phyloP scores from a whole-genome alignment of 768 basidiomycete species.

The Daedaleopsis sinensis region DNA sequence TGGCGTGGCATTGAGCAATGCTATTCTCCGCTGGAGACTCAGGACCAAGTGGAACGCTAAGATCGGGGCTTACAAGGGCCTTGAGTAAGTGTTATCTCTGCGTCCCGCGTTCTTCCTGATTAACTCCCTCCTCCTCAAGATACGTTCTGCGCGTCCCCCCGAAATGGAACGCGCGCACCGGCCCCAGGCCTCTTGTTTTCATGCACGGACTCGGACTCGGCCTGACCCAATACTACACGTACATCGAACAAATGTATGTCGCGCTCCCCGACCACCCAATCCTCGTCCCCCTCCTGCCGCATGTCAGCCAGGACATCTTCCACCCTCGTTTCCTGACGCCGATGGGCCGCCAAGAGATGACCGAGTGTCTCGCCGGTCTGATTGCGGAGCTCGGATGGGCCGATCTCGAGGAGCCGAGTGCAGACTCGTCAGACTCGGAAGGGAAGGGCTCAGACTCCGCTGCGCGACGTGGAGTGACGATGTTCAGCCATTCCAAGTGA shows the following conservation, averaged over 20 bases:
- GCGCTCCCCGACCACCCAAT: constrained; percentile 69
- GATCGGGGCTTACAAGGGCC: constrained; percentile 54
- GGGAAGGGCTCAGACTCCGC: constrained; percentile 17
- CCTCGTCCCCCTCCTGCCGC: constrained; percentile 79
- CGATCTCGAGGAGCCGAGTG: constrained; percentile 25
- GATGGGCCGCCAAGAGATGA: constrained; percentile 62
- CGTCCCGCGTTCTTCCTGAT: no score
- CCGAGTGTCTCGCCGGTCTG: constrained; percentile 56
- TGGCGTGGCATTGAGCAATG: constrained; percentile 51
- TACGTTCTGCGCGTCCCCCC: constrained; percentile 76
- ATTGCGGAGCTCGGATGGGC: constrained; percentile 70
- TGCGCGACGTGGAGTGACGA: constrained; percentile 57
- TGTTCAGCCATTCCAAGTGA: constrained; percentile 90
- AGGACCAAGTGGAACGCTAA: constrained; percentile 43
- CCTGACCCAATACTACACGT: constrained; percentile 65
- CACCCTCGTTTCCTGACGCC: constrained; percentile 75
- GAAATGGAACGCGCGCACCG: constrained; percentile 60
- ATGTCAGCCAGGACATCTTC: constrained; percentile 86
- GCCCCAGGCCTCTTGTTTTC: constrained; percentile 76
- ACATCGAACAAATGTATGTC: constrained; percentile 60
- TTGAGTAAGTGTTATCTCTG: constrained; percentile 57
- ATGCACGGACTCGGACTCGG: constrained; percentile 91
- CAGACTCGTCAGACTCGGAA: constrained; percentile 27
- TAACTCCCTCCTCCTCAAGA: constrained; percentile 38
- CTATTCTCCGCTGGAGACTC: constrained; percentile 48